Percentiles rank a stretch among this genome's conserved stretches.
Evolutionary conservation across 768 basidiomycete genomes (phyloP).

Genomic region (Suillus bovinus): DNA sequence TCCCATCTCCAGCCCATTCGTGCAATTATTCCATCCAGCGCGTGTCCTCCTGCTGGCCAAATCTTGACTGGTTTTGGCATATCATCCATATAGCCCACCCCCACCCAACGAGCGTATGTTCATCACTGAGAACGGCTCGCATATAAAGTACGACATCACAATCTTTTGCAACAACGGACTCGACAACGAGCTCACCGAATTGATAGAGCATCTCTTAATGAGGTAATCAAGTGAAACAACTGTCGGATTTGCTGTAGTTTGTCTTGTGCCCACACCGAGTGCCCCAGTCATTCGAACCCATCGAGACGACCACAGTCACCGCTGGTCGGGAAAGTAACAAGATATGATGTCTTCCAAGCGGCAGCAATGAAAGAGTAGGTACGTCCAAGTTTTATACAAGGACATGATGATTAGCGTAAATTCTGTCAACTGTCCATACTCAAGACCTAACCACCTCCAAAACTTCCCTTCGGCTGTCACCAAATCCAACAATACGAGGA

Average conservation of each 20-base stretch:
- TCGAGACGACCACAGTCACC: constrained; percentile 64
- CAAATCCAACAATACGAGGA: constrained; percentile 58
- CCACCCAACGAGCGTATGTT: constrained; percentile 61
- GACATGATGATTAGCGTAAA: constrained; percentile 53
- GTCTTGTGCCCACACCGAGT: constrained; percentile 57
- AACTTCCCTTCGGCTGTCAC: constrained; percentile 41
- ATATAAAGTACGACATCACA: constrained; percentile 67
- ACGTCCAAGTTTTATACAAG: constrained; percentile 40
- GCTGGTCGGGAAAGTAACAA: constrained; percentile 40
- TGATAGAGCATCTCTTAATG: constrained; percentile 19
- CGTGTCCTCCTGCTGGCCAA: constrained; percentile 43
- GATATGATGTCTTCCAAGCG: constrained; percentile 84
- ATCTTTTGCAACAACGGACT: constrained; percentile 61
- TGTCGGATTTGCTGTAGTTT: constrained; percentile 13
- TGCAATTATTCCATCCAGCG: constrained; percentile 15
- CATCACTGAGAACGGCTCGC: constrained; percentile 23
- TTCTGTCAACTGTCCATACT: constrained; percentile 11
- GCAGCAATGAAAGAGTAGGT: constrained; percentile 53
- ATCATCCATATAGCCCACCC: constrained; percentile 61
- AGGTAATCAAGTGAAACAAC: constrained; percentile 17
- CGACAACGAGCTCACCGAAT: constrained; percentile 34
- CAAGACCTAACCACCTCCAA: constrained; percentile 71
- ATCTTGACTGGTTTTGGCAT: constrained; percentile 48
- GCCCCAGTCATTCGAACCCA: constrained; percentile 87
- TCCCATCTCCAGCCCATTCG: constrained; percentile 34